Base-by-base conservation (phyloP, 2,329 filamentous ascomycete species). In the Neophaeococcomyces mojaviensis region DNA sequence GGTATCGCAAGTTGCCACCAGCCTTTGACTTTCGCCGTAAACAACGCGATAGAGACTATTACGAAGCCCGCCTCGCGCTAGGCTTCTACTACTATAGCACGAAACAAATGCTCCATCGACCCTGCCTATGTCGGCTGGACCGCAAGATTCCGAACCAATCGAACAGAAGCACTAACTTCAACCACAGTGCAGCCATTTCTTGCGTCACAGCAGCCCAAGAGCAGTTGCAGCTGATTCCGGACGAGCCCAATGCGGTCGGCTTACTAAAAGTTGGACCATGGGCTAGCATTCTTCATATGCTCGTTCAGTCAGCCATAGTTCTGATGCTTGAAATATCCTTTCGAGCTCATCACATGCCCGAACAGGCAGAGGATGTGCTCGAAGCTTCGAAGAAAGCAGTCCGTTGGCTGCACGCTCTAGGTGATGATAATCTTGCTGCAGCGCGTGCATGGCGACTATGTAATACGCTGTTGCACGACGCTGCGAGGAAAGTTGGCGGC, bases 281-380 rank as follows among this genome's bases (percentile, higher is more conserved):
- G 69, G 71, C 67, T 66, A 65, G 61, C 50, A 61, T 69, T 20
- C 57, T 71, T 32, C 68, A 71, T 47, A 68, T 65, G 41, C 56
- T 71, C 15, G 69, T 71, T 59, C 69, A 71, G 53, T 60, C 67
- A 2, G 58, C 61, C 2, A 69, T 66, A 2, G 63, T 71, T 15
- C 58, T 71, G 22, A 63, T 71, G 39, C 63, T 71, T n/a, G 68
- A 71, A 53, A 56, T 71, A 4, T 65, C 68, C 10, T 70, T 70
- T 39, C 63, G 64, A 18, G 61, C 58, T 37, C 62, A 69, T n/a
- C 68, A 70, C 50, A 63, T 64, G 53, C 68, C 68, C 4, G 59
- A 64, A 10, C 59, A 65, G 22, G 67, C 68, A 38, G 54, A 55
- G 4, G 54, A 55, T 7, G 62, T 68, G n/a, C 47, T 71, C 4